A percentile compares a stretch with the other conserved stretches of the same genome.
Evolutionary conservation across 75 land plant species (phyloP).

Genomic region (Ceratopteris richardii): DNA sequence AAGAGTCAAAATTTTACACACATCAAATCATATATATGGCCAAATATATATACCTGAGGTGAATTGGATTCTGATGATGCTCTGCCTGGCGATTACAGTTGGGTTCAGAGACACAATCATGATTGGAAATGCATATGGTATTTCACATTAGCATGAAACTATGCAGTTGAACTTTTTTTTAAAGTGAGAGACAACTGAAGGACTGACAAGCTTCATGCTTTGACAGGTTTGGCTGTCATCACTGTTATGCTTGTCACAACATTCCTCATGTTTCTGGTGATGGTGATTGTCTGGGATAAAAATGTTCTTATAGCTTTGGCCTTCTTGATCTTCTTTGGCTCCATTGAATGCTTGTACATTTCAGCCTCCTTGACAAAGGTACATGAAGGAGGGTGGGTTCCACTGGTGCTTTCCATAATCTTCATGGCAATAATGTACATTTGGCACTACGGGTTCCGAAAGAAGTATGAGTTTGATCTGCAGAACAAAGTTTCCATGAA

Average conservation of each 20-base stretch:
- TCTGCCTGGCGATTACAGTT: conserved; percentile 67
- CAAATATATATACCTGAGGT: conserved; percentile 82
- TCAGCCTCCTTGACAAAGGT: conserved; percentile 67
- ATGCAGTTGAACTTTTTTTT: too few relatives aligned
- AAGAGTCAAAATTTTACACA: conserved; percentile 67
- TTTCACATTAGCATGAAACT: too few relatives aligned
- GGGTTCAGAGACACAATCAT: conserved; percentile 62
- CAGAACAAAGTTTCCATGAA: conserved; percentile 71
- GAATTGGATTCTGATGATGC: conserved; percentile 61
- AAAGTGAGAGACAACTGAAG: too few relatives aligned
- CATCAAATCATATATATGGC: conserved; percentile 66
- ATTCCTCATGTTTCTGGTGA: conserved; percentile 61
- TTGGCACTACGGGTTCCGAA: conserved; percentile 80
- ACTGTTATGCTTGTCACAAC: conserved; percentile 84
- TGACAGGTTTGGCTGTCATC: conserved; percentile 67
- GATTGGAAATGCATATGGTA: conserved; percentile 77
- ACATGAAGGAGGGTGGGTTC: conserved; percentile 84
- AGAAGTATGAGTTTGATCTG: conserved; percentile 74
- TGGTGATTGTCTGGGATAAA: conserved; percentile 56
- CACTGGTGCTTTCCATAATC: conserved; percentile 49
- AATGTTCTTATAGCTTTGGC: conserved; percentile 41
- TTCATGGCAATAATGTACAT: conserved; percentile 70
- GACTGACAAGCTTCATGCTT: too few relatives aligned
- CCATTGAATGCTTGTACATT: conserved; percentile 58
- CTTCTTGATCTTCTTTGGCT: conserved; percentile 59